Base-by-base conservation (phyloP, 2,329 filamentous ascomycete species). In the Fusarium stilboides region DNA sequence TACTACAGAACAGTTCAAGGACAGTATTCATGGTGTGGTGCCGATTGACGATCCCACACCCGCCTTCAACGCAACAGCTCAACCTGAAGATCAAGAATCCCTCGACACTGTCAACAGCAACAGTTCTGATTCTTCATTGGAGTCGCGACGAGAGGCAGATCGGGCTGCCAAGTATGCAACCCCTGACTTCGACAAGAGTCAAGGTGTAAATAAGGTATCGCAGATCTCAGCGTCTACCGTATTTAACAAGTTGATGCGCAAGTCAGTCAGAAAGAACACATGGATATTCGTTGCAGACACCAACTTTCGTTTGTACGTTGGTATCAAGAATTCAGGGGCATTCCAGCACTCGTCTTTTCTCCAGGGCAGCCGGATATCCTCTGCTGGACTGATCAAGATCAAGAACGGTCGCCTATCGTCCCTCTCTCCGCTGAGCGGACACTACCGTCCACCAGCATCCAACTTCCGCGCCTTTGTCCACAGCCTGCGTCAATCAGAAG, bases 231-330 rank as follows among this genome's bases (percentile, higher is more conserved):
- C 91, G 2, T 88, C 91, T 1, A 90, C 91, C 1, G 85, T 97
- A 5, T 87, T 95, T 77, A 93, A 96, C 78, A 91, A 92, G 68
- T 84, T 97, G 8, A 84, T 96, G 17, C 88, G 92, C 63, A 91
- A 93, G 68, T 90, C 92, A 0, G 92, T 94, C 39, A 92, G 90
- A 78, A 94, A 94, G 67, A 94, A 95, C 75, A 96, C 92, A 6
- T 97, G 94, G 94, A 97, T 97, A 69, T 98, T 97, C 74, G 94
- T 94, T 9, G 91, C 92, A 24, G 94, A 97, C 79, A 95, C 93
- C 2, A 91, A 88, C 2, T 96, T 94, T 77, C 89, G 92, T 1
- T 84, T 97, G 0, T 97, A 97, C 77, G 89, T 97, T 34, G 94
- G 94, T 47, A 96, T 97, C 82, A 97, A 98, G 76, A 89, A 92